These are phyloP conservation scores for Neoscytalidium dimidiatum DNA, from an alignment of 2,329 filamentous ascomycete genomes.

Conservation along the genomic window DNA sequence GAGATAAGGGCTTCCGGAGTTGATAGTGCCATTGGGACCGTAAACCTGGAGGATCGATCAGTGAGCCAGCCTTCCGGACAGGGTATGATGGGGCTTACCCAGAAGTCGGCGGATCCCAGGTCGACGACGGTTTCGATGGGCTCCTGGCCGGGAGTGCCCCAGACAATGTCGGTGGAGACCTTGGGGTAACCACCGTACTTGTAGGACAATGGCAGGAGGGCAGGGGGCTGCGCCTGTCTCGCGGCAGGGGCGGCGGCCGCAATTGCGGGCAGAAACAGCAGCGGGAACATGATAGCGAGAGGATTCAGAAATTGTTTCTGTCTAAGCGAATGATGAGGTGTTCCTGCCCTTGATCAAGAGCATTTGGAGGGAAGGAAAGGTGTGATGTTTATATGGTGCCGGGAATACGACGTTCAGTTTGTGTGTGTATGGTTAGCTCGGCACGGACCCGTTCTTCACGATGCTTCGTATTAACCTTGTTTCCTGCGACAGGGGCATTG, in stretches of 20 bases:
- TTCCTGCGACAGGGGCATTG: neutral
- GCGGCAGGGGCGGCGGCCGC: conserved; percentile 12
- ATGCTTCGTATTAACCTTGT: conserved; percentile 7
- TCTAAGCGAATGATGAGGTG: neutral
- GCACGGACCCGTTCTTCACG: neutral
- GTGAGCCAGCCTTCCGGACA: neutral
- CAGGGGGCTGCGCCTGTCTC: neutral
- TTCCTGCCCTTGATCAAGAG: neutral
- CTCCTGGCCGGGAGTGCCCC: conserved; percentile 18
- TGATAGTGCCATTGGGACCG: conserved; percentile 21
- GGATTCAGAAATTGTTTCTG: neutral
- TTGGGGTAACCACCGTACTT: conserved; percentile 22
- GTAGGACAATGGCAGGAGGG: conserved; percentile 8
- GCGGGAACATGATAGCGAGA: conserved; percentile 8
- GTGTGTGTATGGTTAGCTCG: neutral
- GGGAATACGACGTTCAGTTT: neutral
- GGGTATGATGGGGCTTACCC: neutral
- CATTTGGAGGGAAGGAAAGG: neutral
- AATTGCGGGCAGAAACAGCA: conserved; percentile 6
- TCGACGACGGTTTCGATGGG: conserved; percentile 20
- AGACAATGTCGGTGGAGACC: conserved; percentile 19
- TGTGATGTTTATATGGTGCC: neutral
- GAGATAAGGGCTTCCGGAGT: conserved; percentile 21
- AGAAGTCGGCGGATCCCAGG: conserved; percentile 20
- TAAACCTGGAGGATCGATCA: neutral